phyloP scores from a whole-genome alignment of 2,329 filamentous ascomycete species.

The Mariannaea elegans region DNA sequence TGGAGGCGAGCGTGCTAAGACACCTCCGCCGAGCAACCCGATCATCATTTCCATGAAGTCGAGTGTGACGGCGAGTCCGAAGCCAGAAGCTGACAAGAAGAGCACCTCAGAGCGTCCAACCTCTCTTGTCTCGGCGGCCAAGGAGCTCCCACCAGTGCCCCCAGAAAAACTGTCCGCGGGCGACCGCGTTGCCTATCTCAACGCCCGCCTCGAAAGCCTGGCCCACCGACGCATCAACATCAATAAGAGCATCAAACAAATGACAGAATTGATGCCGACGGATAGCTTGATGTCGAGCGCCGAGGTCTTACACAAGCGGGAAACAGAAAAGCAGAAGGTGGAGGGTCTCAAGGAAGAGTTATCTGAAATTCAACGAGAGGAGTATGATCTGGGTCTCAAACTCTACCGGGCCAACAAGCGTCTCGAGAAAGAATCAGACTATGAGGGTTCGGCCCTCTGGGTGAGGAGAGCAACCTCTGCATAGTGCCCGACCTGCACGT shows the following conservation, averaged over 20 bases:
- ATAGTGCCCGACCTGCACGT: background rate
- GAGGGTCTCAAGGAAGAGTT: conserved; percentile 72
- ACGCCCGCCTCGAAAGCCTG: conserved; percentile 71
- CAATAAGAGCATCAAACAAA: conserved; percentile 75
- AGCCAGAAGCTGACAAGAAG: background rate
- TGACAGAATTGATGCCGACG: conserved; percentile 80
- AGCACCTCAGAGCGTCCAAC: conserved; percentile 33
- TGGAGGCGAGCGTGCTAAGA: conserved; percentile 33
- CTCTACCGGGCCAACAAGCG: conserved; percentile 80
- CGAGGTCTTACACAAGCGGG: conserved; percentile 66
- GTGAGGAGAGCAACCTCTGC: conserved; percentile 78
- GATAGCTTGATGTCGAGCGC: conserved; percentile 74
- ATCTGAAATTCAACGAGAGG: conserved; percentile 76
- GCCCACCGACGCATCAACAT: conserved; percentile 76
- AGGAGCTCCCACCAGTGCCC: conserved; percentile 69
- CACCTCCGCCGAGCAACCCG: conserved; percentile 34
- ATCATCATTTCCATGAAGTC: conserved; percentile 44
- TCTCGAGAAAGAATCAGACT: conserved; percentile 71
- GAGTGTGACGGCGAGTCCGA: conserved; percentile 13
- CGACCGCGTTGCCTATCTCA: conserved; percentile 73
- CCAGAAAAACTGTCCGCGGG: conserved; percentile 64
- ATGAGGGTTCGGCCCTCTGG: conserved; percentile 77
- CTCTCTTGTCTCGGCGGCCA: conserved; percentile 56
- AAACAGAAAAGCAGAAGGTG: conserved; percentile 71
- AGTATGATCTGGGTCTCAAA: conserved; percentile 81